A percentile compares a stretch with the other conserved stretches of the same genome.
Evolutionary conservation across 2,329 filamentous ascomycete genomes (phyloP).

Genomic region (Fusarium annulatum): DNA sequence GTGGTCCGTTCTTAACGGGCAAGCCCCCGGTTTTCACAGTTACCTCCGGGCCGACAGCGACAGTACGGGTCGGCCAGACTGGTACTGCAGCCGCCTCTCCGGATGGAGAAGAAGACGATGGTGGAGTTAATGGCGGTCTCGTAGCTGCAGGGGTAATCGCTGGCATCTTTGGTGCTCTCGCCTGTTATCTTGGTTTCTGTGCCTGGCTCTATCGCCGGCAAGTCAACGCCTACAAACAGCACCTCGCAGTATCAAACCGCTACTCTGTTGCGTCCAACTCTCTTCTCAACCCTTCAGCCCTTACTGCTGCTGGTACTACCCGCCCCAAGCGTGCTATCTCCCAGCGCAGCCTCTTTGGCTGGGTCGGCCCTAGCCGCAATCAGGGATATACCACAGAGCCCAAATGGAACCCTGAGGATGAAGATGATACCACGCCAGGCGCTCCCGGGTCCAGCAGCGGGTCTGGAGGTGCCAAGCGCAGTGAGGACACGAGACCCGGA

Average conservation of each 20-base stretch:
- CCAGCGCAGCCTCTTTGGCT: conserved; percentile 46
- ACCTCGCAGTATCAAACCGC: conserved; percentile 73
- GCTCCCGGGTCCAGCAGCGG: conserved; percentile 39
- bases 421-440: conserved; percentile 39
- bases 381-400: conserved; percentile 43
- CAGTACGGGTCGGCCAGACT: conserved; percentile 45
- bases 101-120: neutral
- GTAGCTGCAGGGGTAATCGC: conserved; percentile 68
- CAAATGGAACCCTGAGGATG: conserved; percentile 46
- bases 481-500: conserved; percentile 44
- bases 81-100: conserved; percentile 45
- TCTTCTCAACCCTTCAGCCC: conserved; percentile 44
- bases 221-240: conserved; percentile 74
- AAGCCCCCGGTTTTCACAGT: conserved; percentile 76
- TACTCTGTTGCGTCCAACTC: conserved; percentile 60
- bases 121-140: conserved; percentile 52
- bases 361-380: conserved; percentile 47
- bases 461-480: conserved; percentile 35
- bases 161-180: conserved; percentile 70
- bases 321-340: conserved; percentile 28
- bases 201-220: conserved; percentile 79
- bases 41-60: conserved; percentile 63
- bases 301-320: neutral
- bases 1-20: conserved; percentile 77
- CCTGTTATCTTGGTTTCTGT: conserved; percentile 76